Percentiles rank a stretch among this genome's conserved stretches.
Evolutionary conservation across 305 asterid species (phyloP).

Genomic region (Fraxinus sp.): DNA sequence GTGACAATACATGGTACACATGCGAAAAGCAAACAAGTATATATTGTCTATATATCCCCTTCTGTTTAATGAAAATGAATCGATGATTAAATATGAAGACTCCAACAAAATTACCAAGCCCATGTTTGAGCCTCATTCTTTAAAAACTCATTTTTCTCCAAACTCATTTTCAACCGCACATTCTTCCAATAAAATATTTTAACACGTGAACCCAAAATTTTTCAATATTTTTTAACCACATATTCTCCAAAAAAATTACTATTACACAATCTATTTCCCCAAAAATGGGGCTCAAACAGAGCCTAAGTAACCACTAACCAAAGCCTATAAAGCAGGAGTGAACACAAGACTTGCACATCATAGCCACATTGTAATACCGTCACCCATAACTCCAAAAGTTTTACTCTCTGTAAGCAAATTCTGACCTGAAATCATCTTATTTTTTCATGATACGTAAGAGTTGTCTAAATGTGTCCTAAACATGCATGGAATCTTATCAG

Average conservation of each 20-base stretch:
- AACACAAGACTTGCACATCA: background rate
- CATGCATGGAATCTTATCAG: background rate
- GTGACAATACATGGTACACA: background rate
- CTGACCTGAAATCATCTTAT: background rate
- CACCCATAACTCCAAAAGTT: background rate
- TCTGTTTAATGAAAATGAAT: background rate
- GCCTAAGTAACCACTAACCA: background rate
- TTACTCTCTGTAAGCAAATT: background rate
- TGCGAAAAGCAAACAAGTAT: background rate
- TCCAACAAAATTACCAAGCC: background rate
- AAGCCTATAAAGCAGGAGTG: slow-evolving; percentile 4
- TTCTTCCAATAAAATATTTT: no score
- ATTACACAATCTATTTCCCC: no score
- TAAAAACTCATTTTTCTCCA: no score
- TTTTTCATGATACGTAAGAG: background rate
- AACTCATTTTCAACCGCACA: no score
- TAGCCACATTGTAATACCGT: background rate
- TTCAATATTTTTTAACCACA: no score
- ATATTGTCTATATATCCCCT: background rate
- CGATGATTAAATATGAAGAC: background rate
- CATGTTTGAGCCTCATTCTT: no score
- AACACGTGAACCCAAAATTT: no score
- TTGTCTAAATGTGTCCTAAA: background rate
- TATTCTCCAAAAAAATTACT: no score
- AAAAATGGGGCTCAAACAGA: no score